Conservation (phyloP, 495 filamentous ascomycete species). For the Penicillium argentinense region DNA sequence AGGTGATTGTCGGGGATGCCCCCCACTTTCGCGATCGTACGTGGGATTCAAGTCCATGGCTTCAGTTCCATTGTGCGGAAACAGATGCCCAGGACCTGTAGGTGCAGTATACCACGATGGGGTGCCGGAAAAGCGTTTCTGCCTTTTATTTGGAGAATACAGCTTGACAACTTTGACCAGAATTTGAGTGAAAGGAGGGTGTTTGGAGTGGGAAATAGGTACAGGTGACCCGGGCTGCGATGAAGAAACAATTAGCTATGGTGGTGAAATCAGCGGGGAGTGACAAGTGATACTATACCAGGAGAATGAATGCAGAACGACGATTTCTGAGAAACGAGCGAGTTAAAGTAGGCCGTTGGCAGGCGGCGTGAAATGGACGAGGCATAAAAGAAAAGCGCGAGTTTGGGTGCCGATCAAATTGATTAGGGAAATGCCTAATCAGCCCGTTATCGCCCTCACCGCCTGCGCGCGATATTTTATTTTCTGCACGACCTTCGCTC, state of each 20-base stretch:
- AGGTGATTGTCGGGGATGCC: neutral
- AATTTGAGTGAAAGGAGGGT: neutral
- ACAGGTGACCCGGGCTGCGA: neutral
- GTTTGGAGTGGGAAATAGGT: neutral
- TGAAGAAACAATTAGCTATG: neutral
- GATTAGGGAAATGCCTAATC: constrained; percentile 23
- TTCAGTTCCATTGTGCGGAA: neutral
- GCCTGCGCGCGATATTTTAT: constrained; percentile 29
- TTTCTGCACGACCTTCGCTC: constrained; percentile 13
- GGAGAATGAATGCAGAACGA: neutral
- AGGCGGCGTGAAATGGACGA: too few species aligned
- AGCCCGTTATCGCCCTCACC: constrained; percentile 25
- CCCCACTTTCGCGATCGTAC: neutral
- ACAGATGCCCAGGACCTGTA: too few species aligned
- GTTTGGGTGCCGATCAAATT: constrained; percentile 5
- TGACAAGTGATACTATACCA: neutral
- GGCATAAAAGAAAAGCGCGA: neutral
- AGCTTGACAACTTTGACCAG: constrained; percentile 8
- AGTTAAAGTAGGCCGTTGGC: neutral
- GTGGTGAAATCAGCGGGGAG: neutral
- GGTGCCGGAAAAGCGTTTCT: constrained; percentile 14
- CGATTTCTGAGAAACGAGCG: neutral
- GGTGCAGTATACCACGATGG: neutral
- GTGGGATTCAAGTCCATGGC: neutral
- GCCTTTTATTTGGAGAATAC: constrained; percentile 15